phyloP scores from a whole-genome alignment of 805 yeast species.

The Teunomyces pallodes region DNA sequence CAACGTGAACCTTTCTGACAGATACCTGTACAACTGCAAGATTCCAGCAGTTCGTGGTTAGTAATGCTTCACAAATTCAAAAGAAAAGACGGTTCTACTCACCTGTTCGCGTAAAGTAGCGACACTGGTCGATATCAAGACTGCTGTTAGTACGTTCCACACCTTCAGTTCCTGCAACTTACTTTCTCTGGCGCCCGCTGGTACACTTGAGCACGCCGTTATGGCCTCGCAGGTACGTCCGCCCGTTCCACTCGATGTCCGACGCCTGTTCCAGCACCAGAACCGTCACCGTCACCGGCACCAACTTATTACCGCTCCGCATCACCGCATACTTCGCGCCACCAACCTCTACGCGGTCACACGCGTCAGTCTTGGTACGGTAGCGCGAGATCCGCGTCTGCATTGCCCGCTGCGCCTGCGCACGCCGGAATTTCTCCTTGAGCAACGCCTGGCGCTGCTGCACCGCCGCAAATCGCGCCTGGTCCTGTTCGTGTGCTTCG shows the following conservation, averaged over 20 bases:
- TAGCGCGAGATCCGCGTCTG: conserved; percentile 20
- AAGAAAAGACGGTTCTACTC: conserved; percentile 14
- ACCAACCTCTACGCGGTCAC: conserved; percentile 45
- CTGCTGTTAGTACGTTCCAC: conserved; percentile 9
- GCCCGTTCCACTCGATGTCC: conserved; percentile 30
- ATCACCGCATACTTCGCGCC: conserved; percentile 45
- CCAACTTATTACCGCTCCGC: conserved; percentile 38
- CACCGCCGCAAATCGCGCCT: conserved; percentile 12
- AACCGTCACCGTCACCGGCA: conserved; percentile 27
- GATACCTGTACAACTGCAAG: conserved; percentile 37
- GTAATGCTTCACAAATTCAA: conserved; percentile 6
- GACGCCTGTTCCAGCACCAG: conserved; percentile 13
- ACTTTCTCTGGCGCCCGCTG: conserved; percentile 12
- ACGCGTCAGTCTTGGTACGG: conserved; percentile 36
- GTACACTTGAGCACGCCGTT: conserved; percentile 26
- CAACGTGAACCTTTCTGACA: conserved; percentile 56
- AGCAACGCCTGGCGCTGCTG: conserved; percentile 13
- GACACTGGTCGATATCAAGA: conserved; percentile 21
- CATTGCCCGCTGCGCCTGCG: conserved; percentile 15
- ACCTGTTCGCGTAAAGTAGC: conserved; percentile 41
- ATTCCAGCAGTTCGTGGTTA: conserved; percentile 17
- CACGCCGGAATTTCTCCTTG: conserved; percentile 10
- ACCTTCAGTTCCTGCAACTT: conserved; percentile 1
- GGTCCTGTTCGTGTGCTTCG: conserved; percentile 31
- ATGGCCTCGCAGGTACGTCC: conserved; percentile 19